Evolutionary conservation across 2,329 filamentous ascomycete genomes (phyloP), one percentile per base, ranked within the genome.

Genomic region (Epichloe elymi): DNA sequence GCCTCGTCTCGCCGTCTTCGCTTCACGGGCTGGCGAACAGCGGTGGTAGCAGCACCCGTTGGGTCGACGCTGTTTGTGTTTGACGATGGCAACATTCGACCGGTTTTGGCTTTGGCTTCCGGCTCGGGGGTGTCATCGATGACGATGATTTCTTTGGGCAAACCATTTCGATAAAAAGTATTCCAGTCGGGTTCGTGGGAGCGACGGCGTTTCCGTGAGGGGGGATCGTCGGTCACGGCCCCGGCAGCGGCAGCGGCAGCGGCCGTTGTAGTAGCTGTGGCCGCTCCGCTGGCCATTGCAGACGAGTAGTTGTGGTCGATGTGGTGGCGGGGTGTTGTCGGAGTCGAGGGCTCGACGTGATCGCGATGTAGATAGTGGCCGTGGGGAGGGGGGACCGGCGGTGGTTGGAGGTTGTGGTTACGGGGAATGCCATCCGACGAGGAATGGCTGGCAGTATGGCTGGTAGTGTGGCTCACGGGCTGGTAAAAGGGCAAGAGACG

Each of bases 101-200:
- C 57, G n/a, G 69, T 67, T 50, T 68, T 65, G 46, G 66, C 60
- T 50, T 68, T 65, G 46, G 66, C 60, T 53, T 78, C 74, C 51
- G 76, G 74, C 52, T 78, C 75, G 48, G 85, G 85, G 4, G 80
- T 82, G 65, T 90, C 84, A 65, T 85, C 81, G 60, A 93, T 93
- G 60, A 91, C 82, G 62, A 93, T 91, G 63, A 93, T 82, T 70
- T 93, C 87, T 64, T 88, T 85, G 23, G 87, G 87, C 26, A 89
- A 70, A 4, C 87, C 87, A 65, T 91, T 90, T 64, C 84, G 85
- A 67, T 90, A 91, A 63, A 90, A 93, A 56, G 77, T 80, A 52
- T 78, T 74, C 87, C 87, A 93, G 67, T 93, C 83, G 47, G 86
- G 85, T 57, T 81, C 75, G 64, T 76, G 77, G 55, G 75, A 79